phyloP scores from a whole-genome alignment of 2,329 filamentous ascomycete species.

The Massarina eburnea region DNA sequence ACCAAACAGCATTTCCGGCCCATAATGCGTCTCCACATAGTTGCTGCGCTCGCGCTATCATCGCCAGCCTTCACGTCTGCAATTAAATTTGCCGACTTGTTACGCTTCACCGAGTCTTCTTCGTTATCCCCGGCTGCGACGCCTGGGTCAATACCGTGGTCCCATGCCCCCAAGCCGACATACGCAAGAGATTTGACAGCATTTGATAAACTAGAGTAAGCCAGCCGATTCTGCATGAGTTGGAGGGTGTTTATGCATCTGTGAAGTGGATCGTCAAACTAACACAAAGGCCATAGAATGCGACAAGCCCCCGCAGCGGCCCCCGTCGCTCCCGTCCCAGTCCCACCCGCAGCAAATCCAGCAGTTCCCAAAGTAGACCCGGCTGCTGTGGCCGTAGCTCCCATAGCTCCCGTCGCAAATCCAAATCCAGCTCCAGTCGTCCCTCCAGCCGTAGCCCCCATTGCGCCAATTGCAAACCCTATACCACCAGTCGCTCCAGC shows the following conservation, averaged over 20 bases:
- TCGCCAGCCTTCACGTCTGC: background rate
- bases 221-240: background rate
- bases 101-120: slow-evolving; percentile 3
- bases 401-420: background rate
- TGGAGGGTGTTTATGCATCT: background rate
- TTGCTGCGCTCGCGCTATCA: slow-evolving; percentile 2
- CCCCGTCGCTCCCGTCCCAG: background rate
- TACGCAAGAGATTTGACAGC: background rate
- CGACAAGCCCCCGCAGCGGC: slow-evolving; percentile 1
- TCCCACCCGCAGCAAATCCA: background rate
- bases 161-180: background rate
- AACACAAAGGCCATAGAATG: background rate
- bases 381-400: background rate
- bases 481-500: background rate
- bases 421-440: slow-evolving; percentile 6
- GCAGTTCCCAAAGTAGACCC: background rate
- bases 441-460: background rate
- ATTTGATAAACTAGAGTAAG: slow-evolving; percentile 6
- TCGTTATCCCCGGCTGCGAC: background rate
- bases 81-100: slow-evolving; percentile 2
- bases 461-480: slow-evolving; percentile 3
- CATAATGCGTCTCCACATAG: slow-evolving; percentile 3
- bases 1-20: background rate
- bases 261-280: background rate
- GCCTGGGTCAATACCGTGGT: background rate